These are phyloP conservation scores for Nemania sp. DNA, from an alignment of 2,329 filamentous ascomycete species.

Conservation along the genomic window DNA sequence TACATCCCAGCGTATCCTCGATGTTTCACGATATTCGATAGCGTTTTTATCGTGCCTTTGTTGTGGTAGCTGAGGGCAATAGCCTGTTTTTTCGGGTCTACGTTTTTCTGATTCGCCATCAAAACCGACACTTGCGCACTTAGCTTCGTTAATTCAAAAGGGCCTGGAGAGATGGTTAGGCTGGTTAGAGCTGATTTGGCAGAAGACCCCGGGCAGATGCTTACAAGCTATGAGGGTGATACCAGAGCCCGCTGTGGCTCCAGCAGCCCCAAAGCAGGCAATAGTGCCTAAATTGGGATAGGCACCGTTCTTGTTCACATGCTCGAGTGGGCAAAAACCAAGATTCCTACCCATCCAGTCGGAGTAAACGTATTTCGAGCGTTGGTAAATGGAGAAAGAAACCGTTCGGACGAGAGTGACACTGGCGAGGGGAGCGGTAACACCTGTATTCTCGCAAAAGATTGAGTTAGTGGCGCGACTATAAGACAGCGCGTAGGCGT, in stretches of 20 bases:
- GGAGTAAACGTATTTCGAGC: slow-evolving; percentile 79
- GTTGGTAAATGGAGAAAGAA: slow-evolving; percentile 84
- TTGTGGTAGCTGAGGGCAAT: slow-evolving; percentile 79
- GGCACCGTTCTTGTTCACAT: slow-evolving; percentile 76
- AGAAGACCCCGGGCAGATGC: slow-evolving; percentile 42
- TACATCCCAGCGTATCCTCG: slow-evolving; percentile 80
- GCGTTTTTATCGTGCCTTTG: slow-evolving; percentile 80
- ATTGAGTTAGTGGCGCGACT: slow-evolving; percentile 30
- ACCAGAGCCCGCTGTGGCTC: slow-evolving; percentile 81
- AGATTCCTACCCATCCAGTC: slow-evolving; percentile 76
- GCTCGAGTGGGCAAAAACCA: slow-evolving; percentile 76
- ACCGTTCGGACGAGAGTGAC: slow-evolving; percentile 82
- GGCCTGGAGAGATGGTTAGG: slow-evolving; percentile 61
- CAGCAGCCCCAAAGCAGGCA: slow-evolving; percentile 80
- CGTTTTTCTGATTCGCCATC: slow-evolving; percentile 70
- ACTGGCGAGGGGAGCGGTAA: slow-evolving; percentile 82
- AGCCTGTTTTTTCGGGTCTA: slow-evolving; percentile 64
- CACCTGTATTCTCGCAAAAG: slow-evolving; percentile 62
- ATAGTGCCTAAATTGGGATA: slow-evolving; percentile 80
- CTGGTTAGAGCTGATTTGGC: slow-evolving; percentile 29
- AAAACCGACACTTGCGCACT: slow-evolving; percentile 87
- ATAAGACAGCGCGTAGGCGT: not conserved
- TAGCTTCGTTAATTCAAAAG: slow-evolving; percentile 90
- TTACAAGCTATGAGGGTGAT: slow-evolving; percentile 84
- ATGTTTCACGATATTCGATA: slow-evolving; percentile 80